Evolutionary conservation across 78 protist species (phyloP), one percentile per base, ranked within the genome.

Genomic region (Dictyostelium brefeldianum): DNA sequence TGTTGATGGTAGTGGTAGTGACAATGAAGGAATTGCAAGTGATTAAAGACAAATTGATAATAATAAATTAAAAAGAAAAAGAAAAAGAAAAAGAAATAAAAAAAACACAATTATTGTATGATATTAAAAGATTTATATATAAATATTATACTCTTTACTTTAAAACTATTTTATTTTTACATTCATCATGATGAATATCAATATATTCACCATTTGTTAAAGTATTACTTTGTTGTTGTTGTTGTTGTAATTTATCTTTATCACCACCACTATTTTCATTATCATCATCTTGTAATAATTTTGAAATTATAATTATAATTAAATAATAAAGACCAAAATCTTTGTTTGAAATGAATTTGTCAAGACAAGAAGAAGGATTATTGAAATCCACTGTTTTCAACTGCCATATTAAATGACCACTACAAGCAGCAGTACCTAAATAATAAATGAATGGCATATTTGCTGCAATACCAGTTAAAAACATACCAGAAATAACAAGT

Each of bases 371-470:
- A 12, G 71, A 27, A 14, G 91, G 95, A 12, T 29, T 12, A 65
- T 77, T 71, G 77, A 95, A 82, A 47, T 93, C 85, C 0, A 95
- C 93, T 14, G 84, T 82, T n/a, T 22, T n/a, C 5, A 92, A 36
- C 81, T 97, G 98, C 97, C 96, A 97, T 4, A 57, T 73, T 7
- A 96, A 80, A 43, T 96, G 98, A 3, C 65, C 62, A 17, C 62
- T 78, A 47, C 78, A 54, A 47, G 80, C 69, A 20, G 81, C 78
- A 6, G 80, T 75, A 8, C 74, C 87, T 27, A 79, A 29, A n/a
- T 67, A 83, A 83, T 56, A 89, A 0, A 89, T 53, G 25, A 5
- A 20, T 11, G 89, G 95, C 79, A 90, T 47, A 48, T 89, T 80
- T 50, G 83, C 79, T 1, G 71, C 43, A 8, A 36, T 25, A 22